Evolutionary conservation across 148 eudicot species (phyloP).

Genomic region (Limonium bicolor): DNA sequence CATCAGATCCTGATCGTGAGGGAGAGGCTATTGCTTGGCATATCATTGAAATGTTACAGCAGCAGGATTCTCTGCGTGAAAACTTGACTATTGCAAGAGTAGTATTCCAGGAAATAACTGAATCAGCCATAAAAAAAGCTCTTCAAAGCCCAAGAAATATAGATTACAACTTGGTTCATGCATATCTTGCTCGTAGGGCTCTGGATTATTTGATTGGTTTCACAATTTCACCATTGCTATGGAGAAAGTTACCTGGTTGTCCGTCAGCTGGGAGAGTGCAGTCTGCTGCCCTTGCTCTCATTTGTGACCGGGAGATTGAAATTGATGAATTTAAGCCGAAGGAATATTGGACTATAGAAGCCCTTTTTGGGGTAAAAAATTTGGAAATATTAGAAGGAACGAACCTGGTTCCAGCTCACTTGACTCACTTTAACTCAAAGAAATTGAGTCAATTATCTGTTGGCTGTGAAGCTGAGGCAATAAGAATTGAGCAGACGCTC

Average conservation of each 20-base stretch:
- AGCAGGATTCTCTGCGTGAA: constrained; percentile 58
- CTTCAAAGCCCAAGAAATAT: constrained; percentile 64
- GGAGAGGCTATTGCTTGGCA: constrained; percentile 99
- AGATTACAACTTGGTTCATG: constrained; percentile 79
- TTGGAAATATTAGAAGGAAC: constrained; percentile 6
- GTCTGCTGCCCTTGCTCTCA: constrained; percentile 80
- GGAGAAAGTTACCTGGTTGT: constrained; percentile 96
- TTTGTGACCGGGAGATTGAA: constrained; percentile 81
- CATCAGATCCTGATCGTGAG: constrained; percentile 99
- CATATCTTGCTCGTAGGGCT: constrained; percentile 97
- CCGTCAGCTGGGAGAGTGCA: constrained; percentile 98
- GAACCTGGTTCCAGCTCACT: constrained; percentile 30
- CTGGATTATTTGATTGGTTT: constrained; percentile 97
- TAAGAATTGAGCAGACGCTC: constrained; percentile 32
- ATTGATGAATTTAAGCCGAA: constrained; percentile 64
- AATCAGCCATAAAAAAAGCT: constrained; percentile 71
- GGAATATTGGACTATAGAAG: constrained; percentile 84
- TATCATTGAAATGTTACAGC: constrained; percentile 81
- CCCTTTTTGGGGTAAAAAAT: constrained; percentile 26
- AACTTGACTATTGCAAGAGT: constrained; percentile 66
- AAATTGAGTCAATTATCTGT: constrained; percentile 63
- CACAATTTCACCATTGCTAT: constrained; percentile 80
- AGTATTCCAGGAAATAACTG: constrained; percentile 83
- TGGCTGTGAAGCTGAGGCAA: constrained; percentile 42
- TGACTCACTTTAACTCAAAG: constrained; percentile 55